Conservation (phyloP, 805 yeast genomes). For the Yamadazyma laniorum region DNA sequence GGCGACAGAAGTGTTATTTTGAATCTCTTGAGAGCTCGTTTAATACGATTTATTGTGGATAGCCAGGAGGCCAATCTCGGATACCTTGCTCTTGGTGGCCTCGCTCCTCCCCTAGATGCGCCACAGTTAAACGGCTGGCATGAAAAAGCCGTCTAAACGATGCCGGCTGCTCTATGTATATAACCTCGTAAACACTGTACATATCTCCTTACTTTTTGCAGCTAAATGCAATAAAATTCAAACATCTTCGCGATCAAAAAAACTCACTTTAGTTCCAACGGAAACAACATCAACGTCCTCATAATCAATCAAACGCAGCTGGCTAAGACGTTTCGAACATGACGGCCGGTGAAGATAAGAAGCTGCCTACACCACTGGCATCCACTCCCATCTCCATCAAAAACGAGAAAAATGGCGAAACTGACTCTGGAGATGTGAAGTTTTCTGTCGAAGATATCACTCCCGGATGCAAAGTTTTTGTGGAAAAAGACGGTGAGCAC, state of each 20-base stretch:
- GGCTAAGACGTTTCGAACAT: neutral
- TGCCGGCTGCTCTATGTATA: too few relatives aligned
- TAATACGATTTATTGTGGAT: slow-evolving; percentile 41
- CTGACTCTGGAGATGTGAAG: slow-evolving; percentile 5
- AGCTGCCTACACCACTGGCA: slow-evolving; percentile 7
- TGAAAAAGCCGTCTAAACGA: too few relatives aligned
- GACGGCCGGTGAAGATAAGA: slow-evolving; percentile 1
- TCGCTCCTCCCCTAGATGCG: neutral
- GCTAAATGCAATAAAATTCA: too few relatives aligned
- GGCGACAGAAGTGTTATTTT: neutral
- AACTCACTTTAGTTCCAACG: too few relatives aligned
- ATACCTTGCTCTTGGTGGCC: slow-evolving; percentile 29
- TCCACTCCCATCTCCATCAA: slow-evolving; percentile 11
- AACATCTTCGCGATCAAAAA: neutral
- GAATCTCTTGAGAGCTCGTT: slow-evolving; percentile 25
- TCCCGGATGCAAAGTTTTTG: slow-evolving; percentile 81
- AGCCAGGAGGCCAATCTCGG: slow-evolving; percentile 42
- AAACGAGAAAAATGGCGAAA: slow-evolving; percentile 5
- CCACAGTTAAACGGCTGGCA: too few relatives aligned
- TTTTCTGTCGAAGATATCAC: slow-evolving; percentile 50
- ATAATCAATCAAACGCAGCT: neutral
- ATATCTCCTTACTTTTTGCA: too few relatives aligned
- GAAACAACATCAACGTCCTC: neutral
- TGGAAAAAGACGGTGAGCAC: slow-evolving; percentile 73
- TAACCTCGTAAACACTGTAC: too few relatives aligned